Evolutionary conservation across 495 filamentous ascomycete species (phyloP).

Genomic region (Aspergillus leporis): DNA sequence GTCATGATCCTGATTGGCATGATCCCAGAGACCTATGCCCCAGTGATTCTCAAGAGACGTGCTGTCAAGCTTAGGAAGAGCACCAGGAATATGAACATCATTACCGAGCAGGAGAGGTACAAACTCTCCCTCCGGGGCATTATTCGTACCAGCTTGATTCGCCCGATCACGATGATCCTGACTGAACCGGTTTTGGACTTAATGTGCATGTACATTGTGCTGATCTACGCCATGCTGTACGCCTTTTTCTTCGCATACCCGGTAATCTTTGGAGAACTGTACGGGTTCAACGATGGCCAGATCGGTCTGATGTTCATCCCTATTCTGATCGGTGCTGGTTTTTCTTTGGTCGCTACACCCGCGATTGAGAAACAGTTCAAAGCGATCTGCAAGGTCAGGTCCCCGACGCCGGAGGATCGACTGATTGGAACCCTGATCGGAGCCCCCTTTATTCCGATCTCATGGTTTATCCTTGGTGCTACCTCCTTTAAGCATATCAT

Average conservation of each 20-base stretch:
- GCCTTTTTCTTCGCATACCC: slow-evolving; percentile 76
- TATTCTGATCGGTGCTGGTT: slow-evolving; percentile 52
- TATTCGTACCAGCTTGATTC: slow-evolving; percentile 47
- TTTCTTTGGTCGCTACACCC: slow-evolving; percentile 46
- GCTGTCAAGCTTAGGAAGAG: slow-evolving; percentile 53
- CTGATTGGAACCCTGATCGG: slow-evolving; percentile 36
- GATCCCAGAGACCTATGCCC: slow-evolving; percentile 64
- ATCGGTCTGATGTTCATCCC: slow-evolving; percentile 38
- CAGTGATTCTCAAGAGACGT: slow-evolving; percentile 59
- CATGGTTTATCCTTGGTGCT: slow-evolving; percentile 59
- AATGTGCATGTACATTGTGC: slow-evolving; percentile 65
- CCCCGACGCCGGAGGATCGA: slow-evolving; percentile 38
- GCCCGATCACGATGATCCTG: slow-evolving; percentile 38
- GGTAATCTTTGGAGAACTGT: slow-evolving; percentile 55
- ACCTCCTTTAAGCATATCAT: slow-evolving; percentile 63
- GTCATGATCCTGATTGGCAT: slow-evolving; percentile 49
- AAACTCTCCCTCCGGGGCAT: slow-evolving; percentile 37
- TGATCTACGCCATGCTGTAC: slow-evolving; percentile 70
- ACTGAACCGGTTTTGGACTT: slow-evolving; percentile 57
- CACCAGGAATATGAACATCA: slow-evolving; percentile 57
- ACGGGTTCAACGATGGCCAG: slow-evolving; percentile 44
- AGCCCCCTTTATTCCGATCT: slow-evolving; percentile 37
- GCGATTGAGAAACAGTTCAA: slow-evolving; percentile 38
- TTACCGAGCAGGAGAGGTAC: slow-evolving; percentile 47
- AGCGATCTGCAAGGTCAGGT: slow-evolving; percentile 20